phyloP scores from a whole-genome alignment of 208 protist species.

The Novymonas esmeraldas region DNA sequence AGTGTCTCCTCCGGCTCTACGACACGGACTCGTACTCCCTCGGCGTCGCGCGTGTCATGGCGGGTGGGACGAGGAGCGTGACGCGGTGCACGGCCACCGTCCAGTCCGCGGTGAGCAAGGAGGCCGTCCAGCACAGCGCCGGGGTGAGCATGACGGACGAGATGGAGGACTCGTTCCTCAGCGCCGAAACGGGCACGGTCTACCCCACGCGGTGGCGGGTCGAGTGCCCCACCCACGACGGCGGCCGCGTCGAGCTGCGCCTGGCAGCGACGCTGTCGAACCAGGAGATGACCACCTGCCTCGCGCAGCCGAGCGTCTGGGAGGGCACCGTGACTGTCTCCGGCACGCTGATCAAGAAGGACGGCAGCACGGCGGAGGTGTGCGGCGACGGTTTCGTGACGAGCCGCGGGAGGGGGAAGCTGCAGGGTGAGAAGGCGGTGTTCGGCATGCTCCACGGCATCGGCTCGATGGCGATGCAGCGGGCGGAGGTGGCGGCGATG shows the following conservation, averaged over 20 bases:
- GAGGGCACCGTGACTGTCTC: slow-evolving; percentile 45
- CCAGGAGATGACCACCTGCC: slow-evolving; percentile 59
- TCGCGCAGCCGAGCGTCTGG: slow-evolving; percentile 55
- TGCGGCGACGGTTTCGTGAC: slow-evolving; percentile 53
- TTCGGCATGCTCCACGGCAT: slow-evolving; percentile 39
- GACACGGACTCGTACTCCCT: slow-evolving; percentile 43
- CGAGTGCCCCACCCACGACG: slow-evolving; percentile 32
- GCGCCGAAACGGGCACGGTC: slow-evolving; percentile 40
- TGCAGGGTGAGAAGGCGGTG: slow-evolving; percentile 19
- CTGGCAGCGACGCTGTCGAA: slow-evolving; percentile 41
- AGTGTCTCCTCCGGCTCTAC: slow-evolving; percentile 47
- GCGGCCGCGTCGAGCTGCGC: slow-evolving; percentile 29
- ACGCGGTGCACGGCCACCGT: slow-evolving; percentile 26
- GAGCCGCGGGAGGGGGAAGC: slow-evolving; percentile 33
- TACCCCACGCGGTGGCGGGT: slow-evolving; percentile 49
- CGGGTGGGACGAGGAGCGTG: slow-evolving; percentile 7
- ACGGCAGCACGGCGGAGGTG: slow-evolving; percentile 36
- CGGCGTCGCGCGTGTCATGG: slow-evolving; percentile 34
- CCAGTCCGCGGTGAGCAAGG: slow-evolving; percentile 37
- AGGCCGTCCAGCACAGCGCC: slow-evolving; percentile 30
- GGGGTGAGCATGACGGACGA: slow-evolving; percentile 25
- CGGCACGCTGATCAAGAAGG: slow-evolving; percentile 33
- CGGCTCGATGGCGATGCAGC: slow-evolving; percentile 29
- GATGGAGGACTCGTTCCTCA: slow-evolving; percentile 34
- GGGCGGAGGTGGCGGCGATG: slow-evolving; percentile 22